Evolutionary conservation across 345 rosid genomes (phyloP), one percentile per base, ranked within the genome.

Genomic region (Turritis glabra): DNA sequence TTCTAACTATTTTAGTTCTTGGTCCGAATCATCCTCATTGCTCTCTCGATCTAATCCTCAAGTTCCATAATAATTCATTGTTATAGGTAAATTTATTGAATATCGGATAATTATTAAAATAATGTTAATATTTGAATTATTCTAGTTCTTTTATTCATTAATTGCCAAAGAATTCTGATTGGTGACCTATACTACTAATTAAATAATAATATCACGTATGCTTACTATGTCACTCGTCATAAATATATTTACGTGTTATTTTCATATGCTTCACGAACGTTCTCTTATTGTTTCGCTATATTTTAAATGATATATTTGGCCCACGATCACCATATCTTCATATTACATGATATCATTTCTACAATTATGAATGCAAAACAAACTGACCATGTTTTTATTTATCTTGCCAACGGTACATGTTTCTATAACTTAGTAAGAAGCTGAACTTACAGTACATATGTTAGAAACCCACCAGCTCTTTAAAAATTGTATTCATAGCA

Each of bases 301-400:
- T 27, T 48, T 57, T 38, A 64, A 71, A 70, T 29, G 51, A 65
- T 48, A 27, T 72, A 40, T 43, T 72, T 58, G 77, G 63, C 69
- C 77, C 81, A 72, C 77, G 63, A 77, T 71, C 81, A 72, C 77
- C 68, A 77, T 71, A 72, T 72, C 73, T 56, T 70, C 60, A 44
- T n/a, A n/a, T 29, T 46, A 55, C 41, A 48, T 50, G 25, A 10
- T 26, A 76, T 41, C 25, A 71, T 71, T 29, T 77, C 11, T 29
- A 59, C 48, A 48, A 65, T 71, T 71, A 72, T 71, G 72, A 77
- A 64, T 15, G 47, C 19, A 41, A 53, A 77, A 72, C 56, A 77
- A 77, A 72, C 2, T 55, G 44, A 33, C 51, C 53, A 57, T 33
- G 12, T 23, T 8, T 30, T 66, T 7, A 13, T 48, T 4, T 46